phyloP scores from a whole-genome alignment of 148 eudicot genomes.

The Chenopodium berlandieri region DNA sequence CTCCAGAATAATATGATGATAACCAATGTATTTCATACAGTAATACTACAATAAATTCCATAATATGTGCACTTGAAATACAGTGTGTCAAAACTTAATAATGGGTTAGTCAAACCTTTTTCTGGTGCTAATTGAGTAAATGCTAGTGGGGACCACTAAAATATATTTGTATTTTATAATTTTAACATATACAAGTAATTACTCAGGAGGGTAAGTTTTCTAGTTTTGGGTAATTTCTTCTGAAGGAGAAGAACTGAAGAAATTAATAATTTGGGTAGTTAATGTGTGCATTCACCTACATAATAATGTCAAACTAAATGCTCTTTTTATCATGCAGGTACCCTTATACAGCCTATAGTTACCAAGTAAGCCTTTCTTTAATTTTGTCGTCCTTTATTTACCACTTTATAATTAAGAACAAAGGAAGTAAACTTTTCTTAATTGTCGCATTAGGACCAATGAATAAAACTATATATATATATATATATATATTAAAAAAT shows the following conservation, averaged over 20 bases:
- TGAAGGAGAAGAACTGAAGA: constrained; percentile 1
- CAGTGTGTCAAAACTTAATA: background rate
- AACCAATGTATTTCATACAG: background rate
- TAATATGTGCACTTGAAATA: background rate
- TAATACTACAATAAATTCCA: background rate
- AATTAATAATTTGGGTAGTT: background rate
- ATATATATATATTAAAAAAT: too few relatives aligned
- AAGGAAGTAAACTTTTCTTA: too few relatives aligned
- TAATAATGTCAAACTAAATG: constrained; percentile 21
- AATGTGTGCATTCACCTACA: background rate
- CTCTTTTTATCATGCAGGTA: constrained; percentile 46
- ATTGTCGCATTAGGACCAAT: too few relatives aligned
- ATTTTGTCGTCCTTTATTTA: background rate
- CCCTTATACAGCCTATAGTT: constrained; percentile 52
- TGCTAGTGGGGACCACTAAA: constrained; percentile 25
- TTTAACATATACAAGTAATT: background rate
- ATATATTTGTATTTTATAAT: too few relatives aligned
- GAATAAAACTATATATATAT: too few relatives aligned
- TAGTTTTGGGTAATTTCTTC: constrained; percentile 17
- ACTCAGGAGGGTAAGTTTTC: constrained; percentile 17
- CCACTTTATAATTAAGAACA: background rate
- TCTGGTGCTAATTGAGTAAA: constrained; percentile 14
- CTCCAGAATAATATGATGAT: background rate
- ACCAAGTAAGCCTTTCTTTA: constrained; percentile 53
- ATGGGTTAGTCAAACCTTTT: constrained; percentile 7